Evolutionary conservation across 495 filamentous ascomycete genomes (phyloP), one percentile per base, ranked within the genome.

Genomic region (Cladorrhinum samala): DNA sequence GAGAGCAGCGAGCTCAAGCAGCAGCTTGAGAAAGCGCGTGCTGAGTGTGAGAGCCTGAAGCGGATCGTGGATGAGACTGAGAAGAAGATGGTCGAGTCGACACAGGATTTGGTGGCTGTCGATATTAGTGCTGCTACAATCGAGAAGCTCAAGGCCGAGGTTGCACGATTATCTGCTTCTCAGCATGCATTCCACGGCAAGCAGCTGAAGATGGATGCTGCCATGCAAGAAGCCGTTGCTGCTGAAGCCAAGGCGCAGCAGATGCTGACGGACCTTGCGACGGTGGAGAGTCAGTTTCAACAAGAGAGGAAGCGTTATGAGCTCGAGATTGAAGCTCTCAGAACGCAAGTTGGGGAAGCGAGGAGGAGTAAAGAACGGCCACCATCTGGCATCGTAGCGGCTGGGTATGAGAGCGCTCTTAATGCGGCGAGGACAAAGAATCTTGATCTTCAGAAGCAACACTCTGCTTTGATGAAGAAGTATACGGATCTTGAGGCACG

Each of bases 1-100:
- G 78, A 86, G 53, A 67, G 76, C 38, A 72, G 75, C 19, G 62
- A 62, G 30, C 69, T 88, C 1, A 72, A 72, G 36, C 66, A 70
- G 17, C 80, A 83, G 33, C 68, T 88, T 3, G 62, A 77, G 39
- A 69, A 69, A 30, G 73, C 74, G 2, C 65, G 71, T 46, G 62
- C 66, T 8, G 81, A 88, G 52, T 73, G 71, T 24, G 77, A 80
- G 3, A 70, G 72, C 17, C 66, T 88, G 30, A 75, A 75, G n/a
- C 69, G 71, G 39, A 63, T 87, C 3, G 71, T 88, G 1, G 74
- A 79, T 14, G 76, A 80, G 45, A 79, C 73, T 7, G 86, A 89
- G 64, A 71, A 77, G 3, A 77, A 79, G 54, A 81, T 83, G 54
- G 60, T 86, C 40, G 61, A 67, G 39, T 71, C 78, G 33, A 73